Base-by-base conservation (phyloP, 2,329 filamentous ascomycete genomes). In the Xylariaceae sp. region DNA sequence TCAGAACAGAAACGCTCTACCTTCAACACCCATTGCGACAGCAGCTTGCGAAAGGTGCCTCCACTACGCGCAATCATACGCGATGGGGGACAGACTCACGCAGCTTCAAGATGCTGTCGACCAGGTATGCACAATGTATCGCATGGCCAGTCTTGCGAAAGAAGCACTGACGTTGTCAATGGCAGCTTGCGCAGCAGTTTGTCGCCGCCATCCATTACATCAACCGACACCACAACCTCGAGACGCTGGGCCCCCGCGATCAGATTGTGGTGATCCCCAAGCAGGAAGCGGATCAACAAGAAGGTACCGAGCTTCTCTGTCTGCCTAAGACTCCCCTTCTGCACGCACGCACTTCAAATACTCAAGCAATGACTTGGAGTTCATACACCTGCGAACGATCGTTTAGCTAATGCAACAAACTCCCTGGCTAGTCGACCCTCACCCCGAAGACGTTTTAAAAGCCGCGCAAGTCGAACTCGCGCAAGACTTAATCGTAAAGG, bases 91-190 rank as follows among this genome's bases (percentile, higher is more conserved):
- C 60, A 74, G 84, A 48, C 74, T 94, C 43, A 91, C 88, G 1
- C 87, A 93, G 63, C 73, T 93, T 43, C 88, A 94, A 65, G 87
- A 93, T 68, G 83, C 86, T 64, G 79, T 91, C 46, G 87, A 93
- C 58, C 81, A 89, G 74, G 87, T 87, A 68, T 26, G 32, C 29
- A 35, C n/a, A n/a, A n/a, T n/a, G n/a, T n/a, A n/a, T n/a, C n/a
- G n/a, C 22, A 26, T 26, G 6, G 22, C 11, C 22, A 11, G 6
- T 26, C 22, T 26, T 11, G 22, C 30, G 8, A 4, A 13, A 44
- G 12, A 37, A 36, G 30, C 16, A 39, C 44, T 53, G 42, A 48
- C 39, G 32, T 22, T 40, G 50, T 13, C 53, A 28, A 17, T 37
- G 37, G 30, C 46, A 86, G 82, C 74, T 86, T 26, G 78, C 79